Base-by-base conservation (phyloP, 169 alveolate species). In the Plasmodium ovale region DNA sequence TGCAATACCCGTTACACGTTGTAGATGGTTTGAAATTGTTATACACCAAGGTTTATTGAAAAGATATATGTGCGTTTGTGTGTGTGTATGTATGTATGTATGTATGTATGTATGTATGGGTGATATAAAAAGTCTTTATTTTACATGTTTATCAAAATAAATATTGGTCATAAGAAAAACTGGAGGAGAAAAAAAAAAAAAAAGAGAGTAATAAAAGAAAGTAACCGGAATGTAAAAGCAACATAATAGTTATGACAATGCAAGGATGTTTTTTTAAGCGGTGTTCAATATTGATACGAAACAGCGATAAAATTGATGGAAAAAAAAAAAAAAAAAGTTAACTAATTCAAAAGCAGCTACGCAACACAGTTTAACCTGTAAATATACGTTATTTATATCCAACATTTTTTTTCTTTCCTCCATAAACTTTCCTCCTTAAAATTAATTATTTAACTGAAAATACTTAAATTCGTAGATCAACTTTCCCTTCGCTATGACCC, bases 401-500 rank as follows among this genome's bases (percentile, higher is more conserved):
- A 19, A 9, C 10, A 5, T 54, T 25, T 33, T 35, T 56, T 51
- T 51, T 60, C 42, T 25, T 27, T 29, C 44, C 58, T 25, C 19
- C 67, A 16, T 21, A 10, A 23, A 10, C 35, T 16, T 33, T 68
- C 89, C 87, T 60, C 87, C 92, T 72, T 94, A 96, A 37, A 93
- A 97, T 79, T 96, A 98, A 58, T 97, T 99, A 74, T 96, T 93
- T 62, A 96, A 93, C 82, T 97, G 97, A 96, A 97, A 97, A 97
- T 98, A 98, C 68, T 97, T 96, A 59, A 98, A 94, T 93, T 97
- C 98, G 93, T 97, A 98, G 14, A 97, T 92, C 87, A 95, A 92
- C 87, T 97, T 97, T 94, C 94, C 96, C 51, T 96, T 95, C 37
- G 99, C 99, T 54, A 98, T 97, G 42, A 98, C 99, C 87, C 99